A percentile compares a stretch with the other conserved stretches of the same genome.
Evolutionary conservation across 345 rosid species (phyloP).

Genomic region (Populus euphratica): DNA sequence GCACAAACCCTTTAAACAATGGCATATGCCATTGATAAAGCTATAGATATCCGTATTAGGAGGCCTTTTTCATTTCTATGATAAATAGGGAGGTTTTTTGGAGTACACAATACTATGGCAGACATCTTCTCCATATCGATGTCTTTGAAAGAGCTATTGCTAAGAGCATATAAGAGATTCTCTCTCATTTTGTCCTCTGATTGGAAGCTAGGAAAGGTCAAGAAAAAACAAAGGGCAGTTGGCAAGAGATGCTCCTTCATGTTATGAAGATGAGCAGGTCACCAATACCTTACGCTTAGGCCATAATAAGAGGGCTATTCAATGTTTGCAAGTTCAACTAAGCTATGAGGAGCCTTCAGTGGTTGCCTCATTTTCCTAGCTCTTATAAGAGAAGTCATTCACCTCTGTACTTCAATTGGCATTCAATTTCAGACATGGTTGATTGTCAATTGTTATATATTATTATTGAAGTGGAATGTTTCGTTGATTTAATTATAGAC

Average conservation of each 20-base stretch:
- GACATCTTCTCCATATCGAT: background rate
- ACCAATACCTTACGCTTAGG: background rate
- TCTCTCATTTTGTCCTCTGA: background rate
- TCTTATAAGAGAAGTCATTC: background rate
- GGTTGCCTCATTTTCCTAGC: background rate
- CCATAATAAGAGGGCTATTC: background rate
- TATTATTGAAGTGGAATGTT: too few relatives aligned
- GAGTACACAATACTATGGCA: background rate
- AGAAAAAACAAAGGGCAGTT: background rate
- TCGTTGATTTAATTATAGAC: too few relatives aligned
- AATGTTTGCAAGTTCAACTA: background rate
- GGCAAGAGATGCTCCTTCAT: slow-evolving; percentile 2
- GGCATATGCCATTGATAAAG: slow-evolving; percentile 22
- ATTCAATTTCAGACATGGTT: background rate
- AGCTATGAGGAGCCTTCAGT: background rate
- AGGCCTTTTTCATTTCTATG: background rate
- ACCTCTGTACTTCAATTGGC: background rate
- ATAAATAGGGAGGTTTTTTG: background rate
- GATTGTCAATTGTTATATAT: background rate
- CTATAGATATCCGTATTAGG: background rate
- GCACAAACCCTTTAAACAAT: slow-evolving; percentile 20
- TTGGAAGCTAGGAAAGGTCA: background rate
- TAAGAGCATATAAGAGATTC: background rate
- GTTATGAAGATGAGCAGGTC: background rate
- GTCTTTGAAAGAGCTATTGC: background rate